phyloP scores from a whole-genome alignment of 2,329 filamentous ascomycete genomes.

The Xylaria sp. region DNA sequence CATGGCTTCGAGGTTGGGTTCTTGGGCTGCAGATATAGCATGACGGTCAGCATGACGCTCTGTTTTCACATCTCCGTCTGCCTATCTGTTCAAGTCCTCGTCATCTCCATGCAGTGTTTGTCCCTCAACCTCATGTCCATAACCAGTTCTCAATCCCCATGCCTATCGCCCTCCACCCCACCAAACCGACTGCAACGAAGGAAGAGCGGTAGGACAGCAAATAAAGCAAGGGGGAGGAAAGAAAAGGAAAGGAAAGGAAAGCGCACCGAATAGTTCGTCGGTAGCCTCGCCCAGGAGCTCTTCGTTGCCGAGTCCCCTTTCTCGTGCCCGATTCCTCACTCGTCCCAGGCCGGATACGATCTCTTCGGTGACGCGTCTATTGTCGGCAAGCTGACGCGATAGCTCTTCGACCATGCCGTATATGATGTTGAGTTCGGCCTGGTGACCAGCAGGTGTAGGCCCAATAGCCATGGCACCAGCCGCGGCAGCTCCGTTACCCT shows the following conservation, averaged over 20 bases:
- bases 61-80: neutral
- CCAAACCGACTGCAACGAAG: neutral
- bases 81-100: neutral
- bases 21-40: constrained; percentile 59
- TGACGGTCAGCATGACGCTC: constrained; percentile 21
- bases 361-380: constrained; percentile 70
- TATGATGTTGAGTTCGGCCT: constrained; percentile 75
- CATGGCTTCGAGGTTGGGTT: constrained; percentile 69
- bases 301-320: constrained; percentile 66
- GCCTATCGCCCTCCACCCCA: no score
- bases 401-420: constrained; percentile 75
- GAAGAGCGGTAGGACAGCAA: neutral
- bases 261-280: constrained; percentile 67
- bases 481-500: constrained; percentile 49
- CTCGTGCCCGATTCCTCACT: constrained; percentile 67
- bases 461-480: constrained; percentile 60
- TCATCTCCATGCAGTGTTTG: neutral
- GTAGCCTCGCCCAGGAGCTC: constrained; percentile 67
- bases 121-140: neutral
- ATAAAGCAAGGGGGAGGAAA: neutral
- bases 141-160: neutral
- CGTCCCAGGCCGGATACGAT: constrained; percentile 72
- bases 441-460: constrained; percentile 74
- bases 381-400: constrained; percentile 71
- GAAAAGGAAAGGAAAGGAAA: constrained; percentile 6